Evolutionary conservation across 1,284 basidiomycete species (phyloP), one percentile per base, ranked within the genome.

Genomic region (Inonotus hispidus): DNA sequence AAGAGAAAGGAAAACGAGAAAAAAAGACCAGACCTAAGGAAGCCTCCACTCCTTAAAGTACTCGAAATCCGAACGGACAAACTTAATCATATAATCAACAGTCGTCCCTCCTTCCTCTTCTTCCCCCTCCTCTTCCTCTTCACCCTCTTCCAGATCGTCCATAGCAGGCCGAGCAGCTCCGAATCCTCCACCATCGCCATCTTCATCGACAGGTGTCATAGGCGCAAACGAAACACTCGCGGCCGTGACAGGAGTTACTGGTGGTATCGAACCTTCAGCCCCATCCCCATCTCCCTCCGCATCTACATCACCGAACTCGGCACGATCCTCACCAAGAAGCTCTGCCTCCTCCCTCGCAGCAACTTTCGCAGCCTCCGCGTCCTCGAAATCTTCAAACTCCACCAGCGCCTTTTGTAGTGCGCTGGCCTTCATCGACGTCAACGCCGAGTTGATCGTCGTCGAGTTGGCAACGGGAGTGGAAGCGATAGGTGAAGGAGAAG

Each of bases 341-440:
- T 76, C 82, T 38, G 82, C 77, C 66, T 82, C 90, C 73, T 95
- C 92, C 38, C 82, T 79, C 25, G 87, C 83, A 1, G 93, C 94
- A n/a, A 90, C 75, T 25, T 80, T 78, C 8, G 93, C 93, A 2
- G 93, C 93, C 65, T 81, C 80, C 0, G 85, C 87, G 71, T 96
- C 95, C 71, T 94, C 93, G 21, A 79, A 84, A 69, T 98, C 95
- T 67, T 97, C 95, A 55, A 90, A 92, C 60, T 93, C 87, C 3
- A 85, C 91, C n/a, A 98, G 77, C 0, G 85, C 88, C 25, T 72
- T 75, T 16, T 85, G 84, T 50, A 90, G 75, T 46, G 84, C 62
- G 8, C 35, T 54, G 3, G 78, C 62, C 70, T 63, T 64, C 73
- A 71, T 57, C 71, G 4, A n/a, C 3, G 21, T 13, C 16, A n/a